Base-by-base conservation (phyloP, 2,329 filamentous ascomycete species). In the Diaporthe velutina region DNA sequence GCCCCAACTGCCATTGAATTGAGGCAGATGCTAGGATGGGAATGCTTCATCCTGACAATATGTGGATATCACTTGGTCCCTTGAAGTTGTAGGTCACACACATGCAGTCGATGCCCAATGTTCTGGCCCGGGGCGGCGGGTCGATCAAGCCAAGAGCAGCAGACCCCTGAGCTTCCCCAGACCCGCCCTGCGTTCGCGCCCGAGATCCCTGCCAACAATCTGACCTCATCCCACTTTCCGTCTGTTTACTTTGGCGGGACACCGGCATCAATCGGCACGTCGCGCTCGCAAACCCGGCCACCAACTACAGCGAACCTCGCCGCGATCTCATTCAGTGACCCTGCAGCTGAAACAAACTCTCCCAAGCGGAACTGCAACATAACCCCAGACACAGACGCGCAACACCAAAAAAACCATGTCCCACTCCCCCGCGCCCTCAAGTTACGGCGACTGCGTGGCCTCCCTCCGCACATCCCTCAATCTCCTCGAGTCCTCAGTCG, bases 401-500 rank as follows among this genome's bases (percentile, higher is more conserved):
- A n/a, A n/a, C n/a, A n/a, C n/a, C n/a, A 6, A 5, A 35, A 9
- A 25, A 64, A 52, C 13, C 54, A 74, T 76, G 73, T 74, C 72
- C 7, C 45, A 74, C 67, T 72, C 72, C 22, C 72, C 74, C 33
- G 73, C 71, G 45, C 60, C 76, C 22, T 76, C 79, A 2, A 83
- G 85, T 45, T 91, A 91, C 83, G 83, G 83, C 77, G 89, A 90
- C 83, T 92, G 90, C 84, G 90, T 92, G 75, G 82, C 88, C 71
- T 90, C 90, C 28, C 86, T 92, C 30, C 89, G 89, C 80, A 85
- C 85, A 64, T 91, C 90, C n/a, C 88, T 92, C 76, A 86, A 87
- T 75, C 90, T 89, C 79, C 90, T 92, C 79, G 88, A 91, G 74
- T 90, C 89, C 8, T 90, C 90, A 17, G 90, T 92, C 54, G 82